phyloP scores from a whole-genome alignment of 352 stramenopile genomes.

The Pythium apleroticum region DNA sequence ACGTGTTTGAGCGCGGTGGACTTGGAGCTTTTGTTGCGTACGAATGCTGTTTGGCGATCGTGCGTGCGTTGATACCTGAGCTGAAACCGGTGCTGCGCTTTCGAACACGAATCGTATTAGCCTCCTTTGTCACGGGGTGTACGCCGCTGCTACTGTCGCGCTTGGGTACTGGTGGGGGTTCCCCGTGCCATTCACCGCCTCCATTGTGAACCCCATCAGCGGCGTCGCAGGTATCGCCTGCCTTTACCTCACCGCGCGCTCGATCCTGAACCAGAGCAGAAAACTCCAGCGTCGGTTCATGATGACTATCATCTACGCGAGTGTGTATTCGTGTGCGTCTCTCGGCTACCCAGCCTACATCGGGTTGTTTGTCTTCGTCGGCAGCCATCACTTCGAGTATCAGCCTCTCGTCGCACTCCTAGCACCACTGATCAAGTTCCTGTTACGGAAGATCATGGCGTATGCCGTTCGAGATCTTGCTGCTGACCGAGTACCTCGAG shows the following conservation, averaged over 20 bases:
- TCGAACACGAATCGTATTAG: not conserved
- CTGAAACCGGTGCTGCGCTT: not conserved
- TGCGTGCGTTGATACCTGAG: not conserved
- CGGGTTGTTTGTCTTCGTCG: not conserved
- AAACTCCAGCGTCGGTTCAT: not conserved
- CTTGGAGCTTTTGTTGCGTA: not conserved
- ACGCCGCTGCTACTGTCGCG: not conserved
- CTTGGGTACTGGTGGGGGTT: not conserved
- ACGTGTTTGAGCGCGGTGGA: not conserved
- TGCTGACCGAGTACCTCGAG: conserved; percentile 32
- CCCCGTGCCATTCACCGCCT: conserved; percentile 7
- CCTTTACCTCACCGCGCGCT: not conserved
- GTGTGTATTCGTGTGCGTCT: not conserved
- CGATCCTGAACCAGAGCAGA: not conserved
- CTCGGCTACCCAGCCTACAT: conserved; percentile 6
- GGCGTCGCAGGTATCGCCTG: too few relatives aligned
- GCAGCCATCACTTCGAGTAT: not conserved
- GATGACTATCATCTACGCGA: not conserved
- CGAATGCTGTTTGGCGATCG: not conserved
- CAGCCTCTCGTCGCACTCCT: not conserved
- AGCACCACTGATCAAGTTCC: not conserved
- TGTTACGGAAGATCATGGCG: not conserved
- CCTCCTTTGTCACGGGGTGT: not conserved
- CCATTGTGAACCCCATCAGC: not conserved
- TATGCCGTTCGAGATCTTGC: conserved; percentile 10